These are phyloP conservation scores for Trichosphaerium sp. DNA, from an alignment of 78 protist genomes.

Conservation along the genomic window DNA sequence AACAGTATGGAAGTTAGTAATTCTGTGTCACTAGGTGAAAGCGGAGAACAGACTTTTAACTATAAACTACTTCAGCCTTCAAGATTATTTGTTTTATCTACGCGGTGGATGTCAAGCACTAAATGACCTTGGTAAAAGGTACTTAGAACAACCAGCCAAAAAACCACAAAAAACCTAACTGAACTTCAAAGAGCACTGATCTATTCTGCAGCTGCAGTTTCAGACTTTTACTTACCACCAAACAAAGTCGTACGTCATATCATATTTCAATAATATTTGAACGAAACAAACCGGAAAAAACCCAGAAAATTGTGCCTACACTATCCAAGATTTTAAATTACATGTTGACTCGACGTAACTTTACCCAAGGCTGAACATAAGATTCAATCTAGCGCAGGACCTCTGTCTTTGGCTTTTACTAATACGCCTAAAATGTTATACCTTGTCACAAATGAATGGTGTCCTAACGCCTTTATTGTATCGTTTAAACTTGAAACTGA, in stretches of 20 bases:
- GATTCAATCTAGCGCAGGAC: slow-evolving; percentile 37
- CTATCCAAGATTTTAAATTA: neutral
- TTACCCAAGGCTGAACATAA: slow-evolving; percentile 26
- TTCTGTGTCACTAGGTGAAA: too few species aligned
- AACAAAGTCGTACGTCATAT: slow-evolving; percentile 6
- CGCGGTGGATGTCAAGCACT: too few species aligned
- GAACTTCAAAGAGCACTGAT: slow-evolving; percentile 13
- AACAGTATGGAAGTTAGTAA: too few species aligned
- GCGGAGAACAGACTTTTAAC: neutral
- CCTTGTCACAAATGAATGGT: slow-evolving; percentile 16
- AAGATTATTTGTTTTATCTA: slow-evolving; percentile 44
- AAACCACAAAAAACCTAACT: neutral
- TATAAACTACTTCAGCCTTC: slow-evolving; percentile 40
- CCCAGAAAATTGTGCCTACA: neutral
- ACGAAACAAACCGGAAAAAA: neutral
- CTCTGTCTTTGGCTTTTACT: slow-evolving; percentile 13
- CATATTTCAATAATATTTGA: neutral
- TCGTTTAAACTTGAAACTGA: slow-evolving; percentile 68
- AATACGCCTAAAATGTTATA: slow-evolving; percentile 37
- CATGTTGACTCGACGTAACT: too few species aligned
- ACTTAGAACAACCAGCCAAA: too few species aligned
- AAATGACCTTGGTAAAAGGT: too few species aligned
- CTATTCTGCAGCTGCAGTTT: slow-evolving; percentile 68
- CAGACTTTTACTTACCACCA: slow-evolving; percentile 56
- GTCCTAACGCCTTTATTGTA: slow-evolving; percentile 26